These are phyloP conservation scores for Phragmites australis DNA, from an alignment of 176 grass and related monocot species.

Conservation along the genomic window DNA sequence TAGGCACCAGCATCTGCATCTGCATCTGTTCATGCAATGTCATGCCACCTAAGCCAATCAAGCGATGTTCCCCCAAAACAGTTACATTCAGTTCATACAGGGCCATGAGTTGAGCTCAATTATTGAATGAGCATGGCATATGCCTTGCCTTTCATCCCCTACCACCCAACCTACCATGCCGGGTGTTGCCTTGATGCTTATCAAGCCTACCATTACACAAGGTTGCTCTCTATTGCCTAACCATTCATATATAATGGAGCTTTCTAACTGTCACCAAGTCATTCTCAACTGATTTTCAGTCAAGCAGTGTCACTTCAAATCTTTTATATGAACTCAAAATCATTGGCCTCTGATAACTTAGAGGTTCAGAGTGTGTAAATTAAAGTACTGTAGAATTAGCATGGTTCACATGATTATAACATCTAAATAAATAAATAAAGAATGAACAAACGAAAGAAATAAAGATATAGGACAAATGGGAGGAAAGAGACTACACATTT, in stretches of 20 bases:
- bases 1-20: not conserved
- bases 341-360: slow-evolving; percentile 27
- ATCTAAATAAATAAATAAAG: not conserved
- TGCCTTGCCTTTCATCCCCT: slow-evolving; percentile 25
- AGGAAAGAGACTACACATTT: slow-evolving; percentile 9
- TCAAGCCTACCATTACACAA: slow-evolving; percentile 25
- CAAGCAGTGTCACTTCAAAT: slow-evolving; percentile 14
- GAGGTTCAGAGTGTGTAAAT: too few species aligned
- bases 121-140: slow-evolving; percentile 12
- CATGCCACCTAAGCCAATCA: slow-evolving; percentile 26
- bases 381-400: not conserved
- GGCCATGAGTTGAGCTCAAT: slow-evolving; percentile 27
- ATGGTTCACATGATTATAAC: not conserved
- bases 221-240: slow-evolving; percentile 20
- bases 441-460: not conserved
- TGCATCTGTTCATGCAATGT: slow-evolving; percentile 28
- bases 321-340: slow-evolving; percentile 6
- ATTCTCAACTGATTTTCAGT: slow-evolving; percentile 15
- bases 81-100: slow-evolving; percentile 9
- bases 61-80: slow-evolving; percentile 2
- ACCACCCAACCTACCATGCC: slow-evolving; percentile 20
- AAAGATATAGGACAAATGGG: not conserved
- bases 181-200: slow-evolving; percentile 20
- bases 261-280: slow-evolving; percentile 20
- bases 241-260: not conserved